Conservation (phyloP, 2,329 filamentous ascomycete genomes). For the Trichoderma asperellum region DNA sequence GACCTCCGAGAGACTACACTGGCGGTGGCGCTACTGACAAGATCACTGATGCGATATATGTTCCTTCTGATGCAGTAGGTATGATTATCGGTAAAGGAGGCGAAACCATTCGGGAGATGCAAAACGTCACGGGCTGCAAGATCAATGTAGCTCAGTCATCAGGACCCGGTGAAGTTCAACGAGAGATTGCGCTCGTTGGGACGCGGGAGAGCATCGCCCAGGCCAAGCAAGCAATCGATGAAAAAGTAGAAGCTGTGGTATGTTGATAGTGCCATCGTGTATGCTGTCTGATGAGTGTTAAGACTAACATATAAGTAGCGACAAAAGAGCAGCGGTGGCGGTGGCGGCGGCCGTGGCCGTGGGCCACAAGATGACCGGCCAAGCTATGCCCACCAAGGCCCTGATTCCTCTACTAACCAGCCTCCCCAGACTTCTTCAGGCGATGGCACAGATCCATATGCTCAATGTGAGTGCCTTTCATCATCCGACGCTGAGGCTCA, state of each 20-base stretch:
- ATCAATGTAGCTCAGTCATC: conserved; percentile 89
- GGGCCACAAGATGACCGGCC: conserved; percentile 52
- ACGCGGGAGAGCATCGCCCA: conserved; percentile 74
- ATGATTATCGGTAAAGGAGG: conserved; percentile 97
- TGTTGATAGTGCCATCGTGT: conserved; percentile 42
- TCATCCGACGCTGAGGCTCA: neutral
- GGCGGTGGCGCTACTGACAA: conserved; percentile 61
- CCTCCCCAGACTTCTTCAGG: conserved; percentile 50
- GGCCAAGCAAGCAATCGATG: conserved; percentile 84
- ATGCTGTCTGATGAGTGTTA: neutral
- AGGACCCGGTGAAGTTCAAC: conserved; percentile 75
- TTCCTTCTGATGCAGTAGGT: conserved; percentile 88
- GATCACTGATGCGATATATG: conserved; percentile 79
- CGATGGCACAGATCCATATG: conserved; percentile 70
- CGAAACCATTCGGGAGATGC: conserved; percentile 94
- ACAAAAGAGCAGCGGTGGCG: conserved; percentile 58
- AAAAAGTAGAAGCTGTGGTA: conserved; percentile 90
- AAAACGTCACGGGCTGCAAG: conserved; percentile 84
- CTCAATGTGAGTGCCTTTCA: conserved; percentile 66
- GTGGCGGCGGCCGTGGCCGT: conserved; percentile 48
- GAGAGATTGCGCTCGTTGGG: conserved; percentile 85
- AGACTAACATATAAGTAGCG: conserved; percentile 47
- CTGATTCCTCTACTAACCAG: conserved; percentile 49
- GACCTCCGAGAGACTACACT: conserved; percentile 42
- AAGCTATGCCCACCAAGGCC: conserved; percentile 54